These are phyloP conservation scores for Clarireedia sp. DNA, from an alignment of 2,329 filamentous ascomycete genomes.

Conservation along the genomic window DNA sequence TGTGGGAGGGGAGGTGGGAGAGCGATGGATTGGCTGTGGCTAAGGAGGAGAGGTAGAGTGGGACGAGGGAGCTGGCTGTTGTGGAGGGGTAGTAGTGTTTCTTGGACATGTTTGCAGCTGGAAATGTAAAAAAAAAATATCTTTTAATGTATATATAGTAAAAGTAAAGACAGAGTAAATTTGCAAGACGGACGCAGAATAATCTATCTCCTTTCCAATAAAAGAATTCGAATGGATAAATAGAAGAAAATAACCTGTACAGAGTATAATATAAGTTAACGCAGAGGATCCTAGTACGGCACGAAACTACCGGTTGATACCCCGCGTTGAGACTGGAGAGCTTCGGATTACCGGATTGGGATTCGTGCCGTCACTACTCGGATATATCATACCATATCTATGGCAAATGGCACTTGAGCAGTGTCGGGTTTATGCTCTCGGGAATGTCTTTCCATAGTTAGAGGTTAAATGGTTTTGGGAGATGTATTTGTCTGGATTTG, in stretches of 20 bases:
- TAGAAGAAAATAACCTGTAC: not conserved
- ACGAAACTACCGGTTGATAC: not conserved
- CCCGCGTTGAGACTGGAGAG: not conserved
- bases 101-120: not conserved
- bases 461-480: too few relatives aligned
- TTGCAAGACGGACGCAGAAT: not conserved
- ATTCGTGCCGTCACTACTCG: not conserved
- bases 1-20: not conserved
- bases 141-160: not conserved
- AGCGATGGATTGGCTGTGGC: slow-evolving; percentile 37
- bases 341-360: not conserved
- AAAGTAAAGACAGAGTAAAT: not conserved
- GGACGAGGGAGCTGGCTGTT: slow-evolving; percentile 37
- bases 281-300: not conserved
- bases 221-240: not conserved
- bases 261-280: too few relatives aligned
- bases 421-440: too few relatives aligned
- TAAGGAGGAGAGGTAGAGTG: slow-evolving; percentile 40
- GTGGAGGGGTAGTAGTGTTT: slow-evolving; percentile 47
- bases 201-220: too few relatives aligned
- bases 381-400: too few relatives aligned
- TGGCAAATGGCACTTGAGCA: too few relatives aligned
- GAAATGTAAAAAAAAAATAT: not conserved
- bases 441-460: too few relatives aligned
- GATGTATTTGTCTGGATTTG: too few relatives aligned